Evolutionary conservation across 306 rosid genomes (phyloP).

Genomic region (Dalbergia cultrata): DNA sequence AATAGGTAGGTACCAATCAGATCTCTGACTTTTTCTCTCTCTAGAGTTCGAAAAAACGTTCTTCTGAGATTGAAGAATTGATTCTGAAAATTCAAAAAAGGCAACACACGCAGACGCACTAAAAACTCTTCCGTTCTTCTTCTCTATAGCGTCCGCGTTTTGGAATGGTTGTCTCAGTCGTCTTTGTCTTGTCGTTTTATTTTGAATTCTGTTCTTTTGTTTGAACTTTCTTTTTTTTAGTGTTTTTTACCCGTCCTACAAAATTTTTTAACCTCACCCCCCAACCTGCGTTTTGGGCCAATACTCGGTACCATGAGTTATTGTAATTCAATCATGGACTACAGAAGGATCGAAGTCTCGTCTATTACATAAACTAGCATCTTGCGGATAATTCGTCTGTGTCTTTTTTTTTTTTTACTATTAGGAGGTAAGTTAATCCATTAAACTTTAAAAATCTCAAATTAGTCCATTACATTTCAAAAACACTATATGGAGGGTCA

Average conservation of each 20-base stretch:
- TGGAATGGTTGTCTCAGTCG: slow-evolving; percentile 43
- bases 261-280: slow-evolving; percentile 4
- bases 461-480: no score
- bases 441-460: no score
- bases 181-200: slow-evolving; percentile 35
- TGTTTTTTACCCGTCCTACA: neutral
- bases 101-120: neutral
- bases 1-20: slow-evolving; percentile 22
- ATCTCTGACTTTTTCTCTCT: slow-evolving; percentile 54
- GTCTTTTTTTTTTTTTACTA: no score
- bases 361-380: no score
- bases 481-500: no score
- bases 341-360: no score
- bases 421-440: no score
- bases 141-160: slow-evolving; percentile 40
- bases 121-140: neutral
- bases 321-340: no score
- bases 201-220: slow-evolving; percentile 45
- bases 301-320: no score
- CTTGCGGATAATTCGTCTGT: no score
- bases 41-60: slow-evolving; percentile 6
- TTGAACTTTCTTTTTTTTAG: neutral
- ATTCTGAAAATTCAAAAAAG: slow-evolving; percentile 48
- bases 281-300: neutral
- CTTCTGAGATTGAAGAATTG: neutral